Conservation (phyloP, 2,329 filamentous ascomycete genomes). For the Colletotrichum sp. region DNA sequence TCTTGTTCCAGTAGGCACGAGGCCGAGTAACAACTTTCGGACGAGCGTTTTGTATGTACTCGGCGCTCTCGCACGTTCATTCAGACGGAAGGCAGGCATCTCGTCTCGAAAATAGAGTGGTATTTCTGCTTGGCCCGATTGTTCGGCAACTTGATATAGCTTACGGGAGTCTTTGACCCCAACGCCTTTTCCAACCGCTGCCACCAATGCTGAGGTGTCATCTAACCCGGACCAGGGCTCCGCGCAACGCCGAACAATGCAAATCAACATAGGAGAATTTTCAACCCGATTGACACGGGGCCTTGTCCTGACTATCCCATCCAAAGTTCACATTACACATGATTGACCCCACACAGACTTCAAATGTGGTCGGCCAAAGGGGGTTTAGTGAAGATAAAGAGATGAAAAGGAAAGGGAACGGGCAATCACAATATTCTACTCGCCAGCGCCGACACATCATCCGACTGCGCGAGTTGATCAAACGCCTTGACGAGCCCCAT, state of each 20-base stretch:
- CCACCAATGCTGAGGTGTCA: background rate
- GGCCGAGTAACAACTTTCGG: background rate
- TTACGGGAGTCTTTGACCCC: background rate
- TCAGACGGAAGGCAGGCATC: background rate
- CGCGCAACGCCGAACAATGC: conserved; percentile 2
- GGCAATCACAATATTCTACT: background rate
- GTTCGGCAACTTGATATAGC: background rate
- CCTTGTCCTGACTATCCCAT: background rate
- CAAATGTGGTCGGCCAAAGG: background rate
- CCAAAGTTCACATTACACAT: background rate
- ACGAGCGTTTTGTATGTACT: background rate
- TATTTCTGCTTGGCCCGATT: background rate
- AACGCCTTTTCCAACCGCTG: background rate
- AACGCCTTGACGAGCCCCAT: conserved; percentile 40
- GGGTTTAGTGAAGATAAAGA: background rate
- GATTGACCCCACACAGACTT: background rate
- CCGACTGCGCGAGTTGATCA: conserved; percentile 15
- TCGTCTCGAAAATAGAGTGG: background rate
- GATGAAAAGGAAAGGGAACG: background rate
- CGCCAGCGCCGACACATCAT: conserved; percentile 8
- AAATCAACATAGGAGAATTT: background rate
- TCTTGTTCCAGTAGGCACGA: background rate
- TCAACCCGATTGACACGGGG: background rate
- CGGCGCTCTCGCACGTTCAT: background rate
- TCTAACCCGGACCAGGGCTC: background rate